A percentile compares a stretch with the other conserved stretches of the same genome.
These are phyloP conservation scores for Syncephalastrum racemosum DNA, from an alignment of 371 early-diverging fungal species.

Conservation along the genomic window DNA sequence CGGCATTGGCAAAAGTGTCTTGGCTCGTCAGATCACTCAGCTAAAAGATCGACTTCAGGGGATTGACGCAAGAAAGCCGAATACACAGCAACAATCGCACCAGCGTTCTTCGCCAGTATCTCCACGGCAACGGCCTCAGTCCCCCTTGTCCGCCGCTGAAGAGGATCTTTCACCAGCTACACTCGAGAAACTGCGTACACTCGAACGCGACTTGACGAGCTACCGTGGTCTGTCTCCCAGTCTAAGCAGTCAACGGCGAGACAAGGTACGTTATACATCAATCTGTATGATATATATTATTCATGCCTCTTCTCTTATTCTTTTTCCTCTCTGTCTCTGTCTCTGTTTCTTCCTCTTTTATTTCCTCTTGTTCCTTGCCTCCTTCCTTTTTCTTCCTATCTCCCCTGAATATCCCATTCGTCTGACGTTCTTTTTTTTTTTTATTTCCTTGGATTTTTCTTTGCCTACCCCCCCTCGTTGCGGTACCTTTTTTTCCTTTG, in stretches of 20 bases:
- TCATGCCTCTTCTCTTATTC: too few species aligned
- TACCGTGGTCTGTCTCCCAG: constrained; percentile 6
- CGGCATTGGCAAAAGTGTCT: constrained; percentile 47
- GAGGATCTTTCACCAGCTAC: constrained; percentile 3
- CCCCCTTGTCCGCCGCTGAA: constrained; percentile 13
- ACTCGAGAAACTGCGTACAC: constrained; percentile 9
- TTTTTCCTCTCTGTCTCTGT: not conserved
- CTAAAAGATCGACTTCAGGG: constrained; percentile 37
- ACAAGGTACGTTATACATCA: not conserved
- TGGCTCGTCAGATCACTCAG: constrained; percentile 44
- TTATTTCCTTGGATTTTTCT: not conserved
- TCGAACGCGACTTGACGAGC: constrained; percentile 11
- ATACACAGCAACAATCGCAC: constrained; percentile 8
- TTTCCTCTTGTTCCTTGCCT: not conserved
- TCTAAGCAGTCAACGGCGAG: constrained; percentile 4
- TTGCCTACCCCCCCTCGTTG: too few species aligned
- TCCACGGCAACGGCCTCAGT: constrained; percentile 16
- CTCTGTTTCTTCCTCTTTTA: not conserved
- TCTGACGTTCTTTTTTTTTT: not conserved
- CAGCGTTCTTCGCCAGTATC: constrained; percentile 9
- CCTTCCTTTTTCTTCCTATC: not conserved
- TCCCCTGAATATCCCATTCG: not conserved
- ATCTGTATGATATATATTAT: too few species aligned
- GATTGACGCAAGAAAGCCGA: constrained; percentile 25
- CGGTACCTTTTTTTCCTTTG: constrained; percentile 7